A percentile compares a stretch with the other conserved stretches of the same genome.
These are phyloP conservation scores for Petunia secreta DNA, from an alignment of 257 asterid genomes.

Conservation along the genomic window DNA sequence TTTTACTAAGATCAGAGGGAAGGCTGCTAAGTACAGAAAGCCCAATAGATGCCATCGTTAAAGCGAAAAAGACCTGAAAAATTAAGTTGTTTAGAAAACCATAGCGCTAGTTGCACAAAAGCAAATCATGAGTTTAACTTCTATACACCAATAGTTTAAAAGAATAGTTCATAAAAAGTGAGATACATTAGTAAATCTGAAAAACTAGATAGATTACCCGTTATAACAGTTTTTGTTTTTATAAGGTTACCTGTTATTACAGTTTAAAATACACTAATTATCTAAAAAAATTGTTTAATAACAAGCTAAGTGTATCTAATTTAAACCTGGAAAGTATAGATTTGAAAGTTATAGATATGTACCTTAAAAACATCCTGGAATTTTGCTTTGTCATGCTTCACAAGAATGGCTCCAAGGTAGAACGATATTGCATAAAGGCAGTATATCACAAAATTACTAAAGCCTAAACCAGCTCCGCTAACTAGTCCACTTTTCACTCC, in stretches of 20 bases:
- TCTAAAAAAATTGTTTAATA: neutral
- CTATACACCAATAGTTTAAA: neutral
- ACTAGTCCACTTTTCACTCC: constrained; percentile 52
- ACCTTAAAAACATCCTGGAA: constrained; percentile 67
- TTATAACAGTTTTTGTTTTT: too few relatives aligned
- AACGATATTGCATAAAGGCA: constrained; percentile 57
- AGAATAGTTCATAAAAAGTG: constrained; percentile 6
- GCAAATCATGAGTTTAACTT: neutral
- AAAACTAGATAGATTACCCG: neutral
- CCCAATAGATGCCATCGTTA: constrained; percentile 56
- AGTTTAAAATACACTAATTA: neutral
- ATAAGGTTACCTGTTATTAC: neutral
- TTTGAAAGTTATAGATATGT: neutral
- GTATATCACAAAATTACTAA: constrained; percentile 52
- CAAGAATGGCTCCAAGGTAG: constrained; percentile 70
- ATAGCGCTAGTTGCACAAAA: neutral
- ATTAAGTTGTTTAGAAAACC: neutral
- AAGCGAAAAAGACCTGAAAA: constrained; percentile 60
- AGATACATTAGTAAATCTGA: neutral
- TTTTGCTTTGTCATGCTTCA: constrained; percentile 51
- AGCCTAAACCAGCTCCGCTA: constrained; percentile 62
- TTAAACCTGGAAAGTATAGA: neutral
- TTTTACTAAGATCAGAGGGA: constrained; percentile 66
- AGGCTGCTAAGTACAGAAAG: constrained; percentile 64
- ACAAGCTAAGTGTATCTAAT: neutral